These are phyloP conservation scores for Metarhizium album DNA, from an alignment of 2,329 filamentous ascomycete genomes.

Conservation along the genomic window DNA sequence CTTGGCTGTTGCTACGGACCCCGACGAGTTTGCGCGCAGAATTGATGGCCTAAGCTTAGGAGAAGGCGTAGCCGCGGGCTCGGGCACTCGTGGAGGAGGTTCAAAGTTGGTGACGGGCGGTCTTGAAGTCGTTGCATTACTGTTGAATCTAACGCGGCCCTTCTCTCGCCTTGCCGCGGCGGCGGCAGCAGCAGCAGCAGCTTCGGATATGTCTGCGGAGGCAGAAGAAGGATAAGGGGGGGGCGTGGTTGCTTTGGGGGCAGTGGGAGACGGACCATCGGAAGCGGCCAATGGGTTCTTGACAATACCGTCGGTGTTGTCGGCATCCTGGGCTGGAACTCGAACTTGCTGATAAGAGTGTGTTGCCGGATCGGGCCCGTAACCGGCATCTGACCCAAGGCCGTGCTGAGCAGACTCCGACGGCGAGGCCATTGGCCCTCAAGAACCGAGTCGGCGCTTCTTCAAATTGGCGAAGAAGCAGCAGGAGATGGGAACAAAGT, in stretches of 20 bases:
- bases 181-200: slow-evolving; percentile 2
- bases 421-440: slow-evolving; percentile 5
- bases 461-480: background rate
- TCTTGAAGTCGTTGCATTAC: slow-evolving; percentile 26
- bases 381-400: background rate
- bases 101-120: slow-evolving; percentile 13
- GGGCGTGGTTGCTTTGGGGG: background rate
- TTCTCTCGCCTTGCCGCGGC: slow-evolving; percentile 29
- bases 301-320: background rate
- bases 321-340: background rate
- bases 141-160: slow-evolving; percentile 38
- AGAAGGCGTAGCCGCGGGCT: slow-evolving; percentile 7
- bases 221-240: background rate
- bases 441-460: background rate
- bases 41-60: slow-evolving; percentile 29
- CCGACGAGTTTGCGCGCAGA: slow-evolving; percentile 30
- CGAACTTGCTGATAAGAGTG: background rate
- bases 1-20: slow-evolving; percentile 21
- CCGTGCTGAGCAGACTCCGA: slow-evolving; percentile 3
- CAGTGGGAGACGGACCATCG: background rate
- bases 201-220: background rate
- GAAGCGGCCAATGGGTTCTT: background rate
- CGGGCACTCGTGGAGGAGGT: background rate
- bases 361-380: background rate
- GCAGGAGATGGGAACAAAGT: background rate